These are phyloP conservation scores for Wallacemonas rigidus DNA, from an alignment of 208 protist genomes.

Conservation along the genomic window DNA sequence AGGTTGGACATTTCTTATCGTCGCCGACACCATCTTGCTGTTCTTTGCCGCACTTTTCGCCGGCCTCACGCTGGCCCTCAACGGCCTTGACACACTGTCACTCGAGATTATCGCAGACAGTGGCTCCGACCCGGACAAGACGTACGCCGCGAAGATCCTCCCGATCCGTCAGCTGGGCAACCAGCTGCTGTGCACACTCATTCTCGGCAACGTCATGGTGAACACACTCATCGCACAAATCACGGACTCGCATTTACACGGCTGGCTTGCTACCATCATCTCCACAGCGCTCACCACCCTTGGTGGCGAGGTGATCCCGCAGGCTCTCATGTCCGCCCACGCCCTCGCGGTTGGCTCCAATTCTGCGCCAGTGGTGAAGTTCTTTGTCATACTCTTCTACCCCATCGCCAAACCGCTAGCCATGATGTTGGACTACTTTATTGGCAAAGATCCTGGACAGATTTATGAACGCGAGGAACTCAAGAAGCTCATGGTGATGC, in stretches of 20 bases:
- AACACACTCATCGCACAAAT: constrained; percentile 96
- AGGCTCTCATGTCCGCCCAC: constrained; percentile 93
- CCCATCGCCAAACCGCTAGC: constrained; percentile 94
- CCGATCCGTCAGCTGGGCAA: constrained; percentile 96
- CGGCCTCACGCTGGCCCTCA: constrained; percentile 95
- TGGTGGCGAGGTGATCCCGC: constrained; percentile 96
- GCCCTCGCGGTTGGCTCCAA: constrained; percentile 92
- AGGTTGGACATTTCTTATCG: constrained; percentile 75
- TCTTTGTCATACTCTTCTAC: constrained; percentile 95
- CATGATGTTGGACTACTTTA: constrained; percentile 89
- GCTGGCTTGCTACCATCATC: constrained; percentile 88
- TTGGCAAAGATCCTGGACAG: constrained; percentile 94
- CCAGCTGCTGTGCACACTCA: constrained; percentile 95
- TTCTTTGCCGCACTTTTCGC: constrained; percentile 95
- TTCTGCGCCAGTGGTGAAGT: constrained; percentile 89
- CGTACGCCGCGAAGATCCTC: constrained; percentile 92
- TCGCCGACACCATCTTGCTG: constrained; percentile 83
- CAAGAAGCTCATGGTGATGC: constrained; percentile 96
- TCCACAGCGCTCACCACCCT: constrained; percentile 94
- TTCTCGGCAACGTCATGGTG: constrained; percentile 96
- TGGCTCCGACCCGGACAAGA: constrained; percentile 87
- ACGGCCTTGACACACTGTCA: constrained; percentile 93
- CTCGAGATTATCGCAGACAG: constrained; percentile 93
- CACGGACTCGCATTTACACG: constrained; percentile 86
- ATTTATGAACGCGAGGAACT: constrained; percentile 96